Evolutionary conservation across 306 rosid species (phyloP).

Genomic region (Psophocarpus tetragonolobus): DNA sequence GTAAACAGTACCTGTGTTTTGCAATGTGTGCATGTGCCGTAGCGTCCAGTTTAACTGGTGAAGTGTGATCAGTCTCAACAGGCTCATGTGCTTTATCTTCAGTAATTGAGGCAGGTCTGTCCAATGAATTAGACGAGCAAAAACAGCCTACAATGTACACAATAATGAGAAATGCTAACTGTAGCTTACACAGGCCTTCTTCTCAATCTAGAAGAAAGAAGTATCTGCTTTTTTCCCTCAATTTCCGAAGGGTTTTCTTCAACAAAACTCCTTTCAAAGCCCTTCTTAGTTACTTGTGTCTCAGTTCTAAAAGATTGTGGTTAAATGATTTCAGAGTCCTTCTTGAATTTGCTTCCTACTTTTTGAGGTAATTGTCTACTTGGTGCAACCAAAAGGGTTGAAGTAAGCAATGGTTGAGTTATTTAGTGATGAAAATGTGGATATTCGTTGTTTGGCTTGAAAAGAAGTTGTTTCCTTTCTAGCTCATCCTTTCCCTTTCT

Average conservation of each 20-base stretch:
- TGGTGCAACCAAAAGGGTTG: too few species aligned
- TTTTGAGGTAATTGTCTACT: too few species aligned
- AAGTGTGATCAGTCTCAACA: slow-evolving; percentile 43
- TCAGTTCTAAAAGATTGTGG: slow-evolving; percentile 44
- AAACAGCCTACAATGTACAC: slow-evolving; percentile 30
- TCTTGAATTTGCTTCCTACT: too few species aligned
- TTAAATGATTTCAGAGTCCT: slow-evolving; percentile 31
- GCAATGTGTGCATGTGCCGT: slow-evolving; percentile 70
- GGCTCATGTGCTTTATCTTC: slow-evolving; percentile 59
- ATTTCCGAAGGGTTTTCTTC: slow-evolving; percentile 49
- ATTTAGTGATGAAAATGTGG: too few species aligned
- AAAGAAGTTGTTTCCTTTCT: too few species aligned
- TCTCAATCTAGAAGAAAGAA: slow-evolving; percentile 70
- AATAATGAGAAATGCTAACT: slow-evolving; percentile 9
- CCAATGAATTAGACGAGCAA: slow-evolving; percentile 35
- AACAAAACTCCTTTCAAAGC: slow-evolving; percentile 39
- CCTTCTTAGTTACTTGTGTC: slow-evolving; percentile 39
- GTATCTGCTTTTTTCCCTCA: slow-evolving; percentile 46
- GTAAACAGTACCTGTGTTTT: slow-evolving; percentile 66
- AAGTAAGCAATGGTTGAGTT: too few species aligned
- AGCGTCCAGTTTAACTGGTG: slow-evolving; percentile 78
- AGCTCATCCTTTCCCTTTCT: too few species aligned
- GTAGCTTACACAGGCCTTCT: slow-evolving; percentile 70
- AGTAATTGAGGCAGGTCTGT: slow-evolving; percentile 54
- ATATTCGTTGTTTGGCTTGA: too few species aligned